A percentile compares a stretch with the other conserved stretches of the same genome.
Evolutionary conservation across 495 filamentous ascomycete species (phyloP).

Genomic region (Trichocladium uniseriatum): DNA sequence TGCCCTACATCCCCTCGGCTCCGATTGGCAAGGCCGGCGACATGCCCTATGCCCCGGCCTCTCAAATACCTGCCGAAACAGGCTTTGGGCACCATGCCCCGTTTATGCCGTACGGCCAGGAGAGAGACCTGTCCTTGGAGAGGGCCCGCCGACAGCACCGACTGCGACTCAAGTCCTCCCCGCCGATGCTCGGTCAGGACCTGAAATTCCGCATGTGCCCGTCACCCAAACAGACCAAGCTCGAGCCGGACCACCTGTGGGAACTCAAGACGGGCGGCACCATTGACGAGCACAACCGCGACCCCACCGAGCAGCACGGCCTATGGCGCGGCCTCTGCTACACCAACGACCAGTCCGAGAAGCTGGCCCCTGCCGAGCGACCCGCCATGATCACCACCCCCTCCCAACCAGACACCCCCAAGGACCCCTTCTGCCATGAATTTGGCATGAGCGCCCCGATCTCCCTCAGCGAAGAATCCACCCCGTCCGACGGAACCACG

Average conservation of each 20-base stretch:
- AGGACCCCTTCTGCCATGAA: conserved; percentile 32
- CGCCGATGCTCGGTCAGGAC: conserved; percentile 77
- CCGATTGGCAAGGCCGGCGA: conserved; percentile 25
- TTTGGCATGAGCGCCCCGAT: conserved; percentile 22
- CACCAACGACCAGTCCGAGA: conserved; percentile 29
- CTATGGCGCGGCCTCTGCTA: conserved; percentile 66
- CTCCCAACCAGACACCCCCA: conserved; percentile 13
- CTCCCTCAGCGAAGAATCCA: conserved; percentile 21
- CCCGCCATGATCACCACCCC: conserved; percentile 35
- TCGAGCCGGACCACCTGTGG: conserved; percentile 53
- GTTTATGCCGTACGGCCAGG: conserved; percentile 26
- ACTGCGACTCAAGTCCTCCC: conserved; percentile 43
- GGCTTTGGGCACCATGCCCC: conserved; percentile 25
- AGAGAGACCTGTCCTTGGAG: conserved; percentile 35
- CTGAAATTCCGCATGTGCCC: conserved; percentile 65
- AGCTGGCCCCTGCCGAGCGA: conserved; percentile 29
- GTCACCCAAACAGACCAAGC: conserved; percentile 71
- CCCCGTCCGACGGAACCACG: conserved; percentile 3
- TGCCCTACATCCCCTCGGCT: conserved; percentile 32
- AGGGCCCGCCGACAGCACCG: conserved; percentile 27
- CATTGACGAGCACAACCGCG: conserved; percentile 39
- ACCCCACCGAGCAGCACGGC: conserved; percentile 37
- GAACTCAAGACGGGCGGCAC: conserved; percentile 22
- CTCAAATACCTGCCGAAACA: conserved; percentile 25
- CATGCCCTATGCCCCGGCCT: conserved; percentile 25